Evolutionary conservation across 371 early-diverging fungal species (phyloP).

Genomic region (Mucor plumbeus): DNA sequence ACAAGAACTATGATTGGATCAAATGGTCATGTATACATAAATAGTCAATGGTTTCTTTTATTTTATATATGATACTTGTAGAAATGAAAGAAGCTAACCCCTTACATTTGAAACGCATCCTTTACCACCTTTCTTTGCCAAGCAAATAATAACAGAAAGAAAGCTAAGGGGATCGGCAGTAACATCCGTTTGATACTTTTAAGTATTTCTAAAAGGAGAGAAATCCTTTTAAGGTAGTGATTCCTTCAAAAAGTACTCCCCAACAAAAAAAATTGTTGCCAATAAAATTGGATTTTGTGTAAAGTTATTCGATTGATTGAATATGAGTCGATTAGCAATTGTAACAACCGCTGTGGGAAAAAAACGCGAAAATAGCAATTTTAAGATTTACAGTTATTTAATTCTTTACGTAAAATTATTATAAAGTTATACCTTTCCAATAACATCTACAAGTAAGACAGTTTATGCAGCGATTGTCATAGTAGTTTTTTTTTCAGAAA

Average conservation of each 20-base stretch:
- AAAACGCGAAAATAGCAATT: too few species aligned
- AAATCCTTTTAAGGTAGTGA: conserved; percentile 13
- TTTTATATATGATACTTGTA: background rate
- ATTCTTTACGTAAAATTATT: too few species aligned
- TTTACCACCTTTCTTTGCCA: background rate
- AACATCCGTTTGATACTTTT: conserved; percentile 1
- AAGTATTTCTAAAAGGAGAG: conserved; percentile 19
- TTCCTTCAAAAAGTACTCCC: conserved; percentile 3
- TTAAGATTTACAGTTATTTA: too few species aligned
- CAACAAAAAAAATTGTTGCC: conserved; percentile 18
- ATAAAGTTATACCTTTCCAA: too few species aligned
- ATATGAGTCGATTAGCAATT: background rate
- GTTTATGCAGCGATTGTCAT: too few species aligned
- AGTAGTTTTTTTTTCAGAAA: too few species aligned
- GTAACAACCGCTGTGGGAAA: background rate
- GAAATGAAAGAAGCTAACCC: background rate
- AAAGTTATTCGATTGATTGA: conserved; percentile 6
- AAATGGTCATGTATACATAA: background rate
- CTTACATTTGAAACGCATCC: background rate
- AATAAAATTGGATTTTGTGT: conserved; percentile 10
- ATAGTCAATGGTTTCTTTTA: too few species aligned
- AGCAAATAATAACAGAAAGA: background rate
- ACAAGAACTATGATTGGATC: background rate
- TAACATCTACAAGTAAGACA: too few species aligned
- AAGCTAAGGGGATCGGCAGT: background rate